Evolutionary conservation across 1,284 basidiomycete species (phyloP), one percentile per base, ranked within the genome.

Genomic region (Paramarasmius palmivorus): DNA sequence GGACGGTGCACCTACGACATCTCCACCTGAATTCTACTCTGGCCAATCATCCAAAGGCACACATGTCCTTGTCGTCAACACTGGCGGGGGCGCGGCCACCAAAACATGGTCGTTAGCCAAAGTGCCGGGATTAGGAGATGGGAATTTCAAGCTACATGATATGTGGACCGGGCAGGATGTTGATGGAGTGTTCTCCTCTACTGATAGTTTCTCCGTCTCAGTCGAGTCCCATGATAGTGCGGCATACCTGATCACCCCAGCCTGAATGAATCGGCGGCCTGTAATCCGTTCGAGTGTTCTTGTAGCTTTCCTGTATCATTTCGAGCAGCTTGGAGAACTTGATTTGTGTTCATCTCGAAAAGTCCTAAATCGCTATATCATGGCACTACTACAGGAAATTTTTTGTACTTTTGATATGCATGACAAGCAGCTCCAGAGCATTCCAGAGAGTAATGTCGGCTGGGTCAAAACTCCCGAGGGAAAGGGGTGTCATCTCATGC

Each of bases 11-110:
- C 65, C 73, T 2, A 65, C 66, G 3, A 76, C 75, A 3, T 72
- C 70, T 4, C 75, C 76, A 29, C 79, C 79, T 4, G 77, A 81
- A 63, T 82, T 75, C 58, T 83, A 77, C 61, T 63, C 76, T 15
- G 79, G 80, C 1, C 58, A 58, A 20, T 83, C 80, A 1, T 67
- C 69, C 22, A 77, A 74, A 57, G 80, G 81, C 7, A 73, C 64
- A 2, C 80, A 82, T 57, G 75, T 82, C 7, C 82, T 82, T 62
- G 73, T 82, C 50, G 76, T 82, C 62, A 82, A 82, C 62, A 78
- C 72, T 4, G 65, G 66, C 5, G 61, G 64, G 17, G 63, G 61
- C 12, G 65, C 71, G 0, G 68, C 74, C 4, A 73, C 71, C 2
- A 82, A 79, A 65, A 68, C 66, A 2, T 75, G 82, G 59, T 65